These are phyloP conservation scores for Nakaseomyces sp. DNA, from an alignment of 1,139 yeast genomes.

Conservation along the genomic window DNA sequence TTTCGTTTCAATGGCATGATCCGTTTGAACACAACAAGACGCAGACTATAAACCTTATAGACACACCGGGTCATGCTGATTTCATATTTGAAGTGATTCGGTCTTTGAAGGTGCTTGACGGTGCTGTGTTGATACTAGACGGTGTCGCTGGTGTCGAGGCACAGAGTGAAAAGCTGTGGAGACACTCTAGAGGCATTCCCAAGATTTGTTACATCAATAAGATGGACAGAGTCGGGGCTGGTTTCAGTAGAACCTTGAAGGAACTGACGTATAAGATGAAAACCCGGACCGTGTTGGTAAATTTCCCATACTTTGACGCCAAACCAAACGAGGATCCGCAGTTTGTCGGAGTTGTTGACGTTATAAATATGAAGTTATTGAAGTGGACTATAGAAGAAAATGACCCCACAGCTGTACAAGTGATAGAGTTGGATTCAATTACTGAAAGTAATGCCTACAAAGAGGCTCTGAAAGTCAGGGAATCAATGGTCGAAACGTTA, in stretches of 20 bases:
- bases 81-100: constrained; percentile 91
- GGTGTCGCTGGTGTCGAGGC: constrained; percentile 98
- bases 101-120: constrained; percentile 83
- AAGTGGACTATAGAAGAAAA: constrained; percentile 45
- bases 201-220: constrained; percentile 75
- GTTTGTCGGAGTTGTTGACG: constrained; percentile 78
- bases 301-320: constrained; percentile 60
- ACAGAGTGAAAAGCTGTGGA: constrained; percentile 96
- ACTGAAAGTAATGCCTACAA: constrained; percentile 32
- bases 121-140: constrained; percentile 85
- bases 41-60: constrained; percentile 74
- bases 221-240: constrained; percentile 96
- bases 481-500: constrained; percentile 71
- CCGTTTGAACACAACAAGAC: constrained; percentile 30
- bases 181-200: constrained; percentile 71
- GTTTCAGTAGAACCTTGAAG: constrained; percentile 79
- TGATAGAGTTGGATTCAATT: constrained; percentile 35
- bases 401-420: constrained; percentile 50
- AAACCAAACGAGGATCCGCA: constrained; percentile 34
- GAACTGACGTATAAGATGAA: constrained; percentile 74
- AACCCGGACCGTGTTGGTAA: constrained; percentile 65
- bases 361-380: constrained; percentile 56
- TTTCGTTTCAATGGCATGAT: constrained; percentile 69
- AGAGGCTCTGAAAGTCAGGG: constrained; percentile 51
- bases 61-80: constrained; percentile 98